Percentiles rank a stretch among this genome's conserved stretches.
These are phyloP conservation scores for Penicillium sp. DNA, from an alignment of 2,329 filamentous ascomycete species.

Conservation along the genomic window DNA sequence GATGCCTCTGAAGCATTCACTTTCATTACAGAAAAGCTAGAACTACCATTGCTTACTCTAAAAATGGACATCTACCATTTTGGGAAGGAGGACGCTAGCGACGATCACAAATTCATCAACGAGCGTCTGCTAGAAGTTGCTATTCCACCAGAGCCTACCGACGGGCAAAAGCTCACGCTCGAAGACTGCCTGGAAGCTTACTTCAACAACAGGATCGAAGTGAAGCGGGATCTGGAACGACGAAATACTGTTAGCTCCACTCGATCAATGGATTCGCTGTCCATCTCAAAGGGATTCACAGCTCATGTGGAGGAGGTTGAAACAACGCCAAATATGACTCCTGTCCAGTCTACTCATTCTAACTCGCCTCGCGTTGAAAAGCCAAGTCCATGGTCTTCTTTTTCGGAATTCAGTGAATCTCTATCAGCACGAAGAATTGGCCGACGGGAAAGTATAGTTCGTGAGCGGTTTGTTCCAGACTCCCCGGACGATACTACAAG, in stretches of 20 bases:
- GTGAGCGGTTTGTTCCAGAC: conserved; percentile 45
- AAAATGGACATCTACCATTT: conserved; percentile 96
- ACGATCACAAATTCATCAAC: conserved; percentile 93
- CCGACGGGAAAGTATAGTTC: conserved; percentile 46
- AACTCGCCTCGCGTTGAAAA: conserved; percentile 23
- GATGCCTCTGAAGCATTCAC: conserved; percentile 95
- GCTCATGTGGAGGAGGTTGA: conserved; percentile 49
- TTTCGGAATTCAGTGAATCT: conserved; percentile 27
- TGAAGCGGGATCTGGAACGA: conserved; percentile 71
- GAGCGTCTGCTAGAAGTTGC: conserved; percentile 88
- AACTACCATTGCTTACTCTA: conserved; percentile 81
- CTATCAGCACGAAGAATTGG: conserved; percentile 21
- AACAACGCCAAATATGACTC: conserved; percentile 36
- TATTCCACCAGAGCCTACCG: conserved; percentile 70
- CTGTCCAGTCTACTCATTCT: conserved; percentile 21
- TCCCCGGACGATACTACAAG: conserved; percentile 45
- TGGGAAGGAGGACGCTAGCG: conserved; percentile 76
- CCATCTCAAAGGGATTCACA: conserved; percentile 36
- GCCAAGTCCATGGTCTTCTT: conserved; percentile 26
- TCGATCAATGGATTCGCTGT: conserved; percentile 34
- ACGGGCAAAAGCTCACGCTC: conserved; percentile 71
- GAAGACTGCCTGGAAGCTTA: conserved; percentile 93
- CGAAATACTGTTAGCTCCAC: conserved; percentile 57
- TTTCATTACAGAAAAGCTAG: conserved; percentile 87
- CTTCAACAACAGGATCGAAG: conserved; percentile 91